Percentiles rank a stretch among this genome's conserved stretches.
These are phyloP conservation scores for Aureobasidium mangrovei DNA, from an alignment of 2,329 filamentous ascomycete genomes.

Conservation along the genomic window DNA sequence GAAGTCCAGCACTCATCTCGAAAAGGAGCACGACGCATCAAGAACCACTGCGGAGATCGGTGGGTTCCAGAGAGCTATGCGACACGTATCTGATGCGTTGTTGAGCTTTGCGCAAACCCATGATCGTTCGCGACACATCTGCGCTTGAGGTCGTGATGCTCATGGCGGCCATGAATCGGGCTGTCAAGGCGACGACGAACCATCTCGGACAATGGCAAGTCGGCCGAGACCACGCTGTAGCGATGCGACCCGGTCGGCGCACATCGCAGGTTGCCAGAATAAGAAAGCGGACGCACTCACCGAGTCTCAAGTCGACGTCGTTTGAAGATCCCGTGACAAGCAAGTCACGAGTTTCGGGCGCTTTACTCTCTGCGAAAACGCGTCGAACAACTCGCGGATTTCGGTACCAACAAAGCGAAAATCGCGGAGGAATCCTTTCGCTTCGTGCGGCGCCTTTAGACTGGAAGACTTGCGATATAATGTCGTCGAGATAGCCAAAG, in stretches of 20 bases:
- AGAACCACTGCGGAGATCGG: too few relatives aligned
- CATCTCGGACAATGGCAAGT: background rate
- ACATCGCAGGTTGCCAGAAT: background rate
- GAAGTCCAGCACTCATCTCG: too few relatives aligned
- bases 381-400: background rate
- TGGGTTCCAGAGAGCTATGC: too few relatives aligned
- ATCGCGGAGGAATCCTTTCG: background rate
- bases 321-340: slow-evolving; percentile 9
- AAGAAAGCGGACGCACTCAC: background rate
- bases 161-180: too few relatives aligned
- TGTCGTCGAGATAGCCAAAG: slow-evolving; percentile 4
- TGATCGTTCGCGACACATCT: too few relatives aligned
- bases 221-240: background rate
- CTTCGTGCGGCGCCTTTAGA: background rate
- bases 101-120: too few relatives aligned
- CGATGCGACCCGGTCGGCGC: background rate
- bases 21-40: too few relatives aligned
- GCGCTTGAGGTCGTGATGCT: too few relatives aligned
- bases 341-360: slow-evolving; percentile 9
- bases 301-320: slow-evolving; percentile 7
- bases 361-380: background rate
- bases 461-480: background rate
- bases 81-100: too few relatives aligned
- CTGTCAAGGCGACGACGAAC: background rate
- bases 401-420: background rate